Evolutionary conservation across 192 early-diverging fungal genomes (phyloP).

Genomic region (Podila clonocystis): DNA sequence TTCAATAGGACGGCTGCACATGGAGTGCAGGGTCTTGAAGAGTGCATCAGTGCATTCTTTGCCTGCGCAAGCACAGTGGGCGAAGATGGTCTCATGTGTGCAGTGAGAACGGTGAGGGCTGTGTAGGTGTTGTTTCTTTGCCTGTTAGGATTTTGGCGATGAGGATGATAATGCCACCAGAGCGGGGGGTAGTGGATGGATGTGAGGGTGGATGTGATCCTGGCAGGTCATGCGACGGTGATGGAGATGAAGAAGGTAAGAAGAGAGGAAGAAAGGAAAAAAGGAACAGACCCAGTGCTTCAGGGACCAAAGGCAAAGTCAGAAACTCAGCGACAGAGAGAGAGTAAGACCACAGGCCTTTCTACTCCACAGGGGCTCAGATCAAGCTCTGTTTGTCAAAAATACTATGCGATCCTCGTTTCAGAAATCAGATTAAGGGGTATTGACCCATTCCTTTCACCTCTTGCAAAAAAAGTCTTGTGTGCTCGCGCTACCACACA

Average conservation of each 20-base stretch:
- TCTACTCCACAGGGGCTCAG: background rate
- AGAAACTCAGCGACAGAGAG: background rate
- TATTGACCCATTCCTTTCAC: background rate
- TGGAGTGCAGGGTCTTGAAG: too few relatives aligned
- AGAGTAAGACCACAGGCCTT: background rate
- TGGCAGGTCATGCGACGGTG: background rate
- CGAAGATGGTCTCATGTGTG: background rate
- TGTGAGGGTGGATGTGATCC: slow-evolving; percentile 1
- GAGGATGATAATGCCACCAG: background rate
- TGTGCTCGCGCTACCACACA: too few relatives aligned
- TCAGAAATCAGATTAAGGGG: background rate
- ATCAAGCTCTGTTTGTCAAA: too few relatives aligned
- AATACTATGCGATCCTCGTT: too few relatives aligned
- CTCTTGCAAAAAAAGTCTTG: too few relatives aligned
- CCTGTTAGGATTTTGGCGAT: background rate
- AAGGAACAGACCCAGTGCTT: background rate
- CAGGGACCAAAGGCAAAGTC: background rate
- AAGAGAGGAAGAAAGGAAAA: background rate
- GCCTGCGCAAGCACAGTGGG: background rate
- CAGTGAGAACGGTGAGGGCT: background rate
- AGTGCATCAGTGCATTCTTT: background rate
- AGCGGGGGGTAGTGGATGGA: background rate
- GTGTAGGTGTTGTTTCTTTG: too few relatives aligned
- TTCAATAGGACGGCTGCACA: background rate
- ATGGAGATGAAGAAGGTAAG: background rate